Evolutionary conservation across 164 flowering plant species (phyloP).

Genomic region (Houttuynia cordata): DNA sequence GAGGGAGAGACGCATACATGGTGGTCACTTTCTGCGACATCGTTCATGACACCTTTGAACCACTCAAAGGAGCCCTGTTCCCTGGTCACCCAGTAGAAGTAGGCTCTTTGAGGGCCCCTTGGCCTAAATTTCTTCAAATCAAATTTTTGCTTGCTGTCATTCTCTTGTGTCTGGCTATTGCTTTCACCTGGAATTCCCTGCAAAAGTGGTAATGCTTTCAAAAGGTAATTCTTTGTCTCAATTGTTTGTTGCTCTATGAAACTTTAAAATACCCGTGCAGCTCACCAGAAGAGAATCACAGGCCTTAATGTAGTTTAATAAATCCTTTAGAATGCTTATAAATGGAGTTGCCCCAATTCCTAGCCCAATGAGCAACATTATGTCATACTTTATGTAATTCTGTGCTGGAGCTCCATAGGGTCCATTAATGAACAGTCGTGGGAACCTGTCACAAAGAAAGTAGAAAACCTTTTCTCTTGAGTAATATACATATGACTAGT

Average conservation of each 20-base stretch:
- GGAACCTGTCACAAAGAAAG: constrained; percentile 35
- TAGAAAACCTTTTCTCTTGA: neutral
- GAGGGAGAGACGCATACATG: constrained; percentile 19
- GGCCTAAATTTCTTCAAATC: neutral
- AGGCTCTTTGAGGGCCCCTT: constrained; percentile 65
- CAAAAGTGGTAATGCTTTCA: constrained; percentile 8
- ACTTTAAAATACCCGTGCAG: neutral
- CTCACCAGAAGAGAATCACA: constrained; percentile 17
- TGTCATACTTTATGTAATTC: constrained; percentile 63
- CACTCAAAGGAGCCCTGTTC: constrained; percentile 94
- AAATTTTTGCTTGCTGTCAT: neutral
- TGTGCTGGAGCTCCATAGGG: constrained; percentile 97
- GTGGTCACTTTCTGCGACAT: constrained; percentile 59
- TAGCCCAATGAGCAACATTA: constrained; percentile 77
- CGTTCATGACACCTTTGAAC: constrained; percentile 98
- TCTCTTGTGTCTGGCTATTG: neutral
- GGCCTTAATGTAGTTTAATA: constrained; percentile 44
- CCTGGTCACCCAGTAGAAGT: constrained; percentile 92
- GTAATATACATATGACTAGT: too few relatives aligned
- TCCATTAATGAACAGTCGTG: constrained; percentile 63
- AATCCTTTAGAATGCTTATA: constrained; percentile 82
- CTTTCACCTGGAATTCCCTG: constrained; percentile 14
- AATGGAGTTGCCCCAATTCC: constrained; percentile 98
- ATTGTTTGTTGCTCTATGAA: constrained; percentile 1
- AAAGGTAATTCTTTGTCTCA: too few relatives aligned